Evolutionary conservation across 2,329 filamentous ascomycete species (phyloP), one percentile per base, ranked within the genome.

Genomic region (Cryphonectria carpinicola): DNA sequence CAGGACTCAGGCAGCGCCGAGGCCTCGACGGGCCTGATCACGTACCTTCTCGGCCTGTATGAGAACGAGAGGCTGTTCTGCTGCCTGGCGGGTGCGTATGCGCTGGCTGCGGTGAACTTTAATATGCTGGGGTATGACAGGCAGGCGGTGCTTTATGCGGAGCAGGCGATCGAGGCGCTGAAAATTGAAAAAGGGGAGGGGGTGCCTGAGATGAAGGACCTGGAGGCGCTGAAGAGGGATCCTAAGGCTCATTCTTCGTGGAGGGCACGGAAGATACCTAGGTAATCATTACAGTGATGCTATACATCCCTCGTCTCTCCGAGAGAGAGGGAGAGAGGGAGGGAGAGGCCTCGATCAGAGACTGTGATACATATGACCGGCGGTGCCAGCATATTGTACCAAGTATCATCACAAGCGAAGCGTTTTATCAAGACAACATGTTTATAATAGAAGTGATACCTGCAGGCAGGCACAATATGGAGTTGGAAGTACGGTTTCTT

Each of bases 31-130:
- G 77, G 77, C 28, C 77, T 76, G 32, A 78, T 76, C 43, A 76
- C 64, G 1, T 73, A 77, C 65, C 74, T 80, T 62, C 74, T 79
- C 32, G 67, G 69, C 11, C 74, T 82, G 41, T 81, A 82, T 71
- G 74, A 76, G 37, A 73, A 75, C 13, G 81, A 82, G 69, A 65
- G 75, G 5, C 73, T 83, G 13, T 70, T 79, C 28, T 75, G 76
- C 17, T 78, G 80, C 46, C 71, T 82, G 7, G 79, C 77, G 1
- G 76, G 75, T n/a, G 79, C 78, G 4, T 80, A 80, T 68, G 80
- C 79, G 2, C 75, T 79, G 0, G 81, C 81, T 1, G 82, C 82
- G 25, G 75, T 83, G n/a, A 80, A 82, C 61, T 80, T 76, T 52
- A 78, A 79, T 14, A 76, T 82, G 66, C 80, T 82, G 70, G 80